Evolutionary conservation across 371 early-diverging fungal genomes (phyloP), one percentile per base, ranked within the genome.

Genomic region (Circinella minor): DNA sequence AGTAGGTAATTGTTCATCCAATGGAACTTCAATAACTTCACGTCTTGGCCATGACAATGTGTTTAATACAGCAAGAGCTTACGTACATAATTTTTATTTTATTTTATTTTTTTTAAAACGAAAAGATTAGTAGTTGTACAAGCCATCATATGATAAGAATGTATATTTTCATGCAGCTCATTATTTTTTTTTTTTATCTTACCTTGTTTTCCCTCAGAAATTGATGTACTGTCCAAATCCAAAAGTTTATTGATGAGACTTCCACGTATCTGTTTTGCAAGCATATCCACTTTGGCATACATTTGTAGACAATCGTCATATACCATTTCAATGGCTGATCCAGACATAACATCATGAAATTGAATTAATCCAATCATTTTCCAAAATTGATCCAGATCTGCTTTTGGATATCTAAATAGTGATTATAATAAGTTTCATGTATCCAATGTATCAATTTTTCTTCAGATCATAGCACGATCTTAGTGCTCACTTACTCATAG

Each of bases 291-390:
- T 69, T 81, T 77, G 43, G 77, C 74, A 49, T 75, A 82, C 81
- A 85, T 81, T 73, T 81, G 80, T 55, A 85, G 80, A 4, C 93
- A 93, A 78, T 98, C 98, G 15, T 88, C 81, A 76, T 95, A 97
- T n/a, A 95, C 99, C 71, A 95, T 74, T 59, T 90, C 95, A 70
- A 98, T 97, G 1, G 93, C 83, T 4, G 94, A 91, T 0, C 98
- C 99, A 2, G 98, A 97, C 67, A 81, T 80, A 6, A 97, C 95
- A 79, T 97, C 96, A 71, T 98, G 99, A 75, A 98, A 98, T 80
- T 98, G 98, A 36, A 96, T 96, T 75, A 98, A 84, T 49, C 95
- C 89, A 34, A 96, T 81, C 36, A 91, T 75, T 71, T 97, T 95
- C 99, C 99, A 99, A 43, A 97, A 78, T 9, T 87, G 79, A 43